Evolutionary conservation across 169 alveolate species (phyloP).

Genomic region (Miamiensis avidus): DNA sequence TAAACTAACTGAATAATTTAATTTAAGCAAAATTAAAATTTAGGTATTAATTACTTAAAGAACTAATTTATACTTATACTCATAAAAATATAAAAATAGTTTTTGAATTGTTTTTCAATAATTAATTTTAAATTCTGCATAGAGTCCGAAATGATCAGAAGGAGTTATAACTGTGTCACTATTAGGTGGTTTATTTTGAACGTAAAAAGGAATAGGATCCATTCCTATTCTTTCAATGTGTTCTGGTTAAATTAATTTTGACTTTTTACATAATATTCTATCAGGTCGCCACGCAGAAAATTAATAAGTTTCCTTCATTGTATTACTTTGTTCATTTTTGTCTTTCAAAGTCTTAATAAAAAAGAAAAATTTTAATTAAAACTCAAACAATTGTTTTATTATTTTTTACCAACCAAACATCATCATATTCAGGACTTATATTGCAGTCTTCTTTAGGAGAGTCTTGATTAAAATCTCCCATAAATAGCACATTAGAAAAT

Average conservation of each 20-base stretch:
- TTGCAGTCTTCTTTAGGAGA: conserved; percentile 26
- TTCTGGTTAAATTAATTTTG: not conserved
- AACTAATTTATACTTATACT: no score
- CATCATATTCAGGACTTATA: conserved; percentile 17
- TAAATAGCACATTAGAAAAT: conserved; percentile 15
- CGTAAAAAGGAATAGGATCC: not conserved
- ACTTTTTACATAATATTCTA: conserved; percentile 24
- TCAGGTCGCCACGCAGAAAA: conserved; percentile 41
- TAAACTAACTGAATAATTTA: no score
- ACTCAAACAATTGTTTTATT: no score
- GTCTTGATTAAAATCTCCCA: conserved; percentile 60
- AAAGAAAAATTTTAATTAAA: no score
- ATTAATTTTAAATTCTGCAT: no score
- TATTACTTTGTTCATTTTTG: conserved; percentile 26
- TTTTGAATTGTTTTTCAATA: no score
- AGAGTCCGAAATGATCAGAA: conserved; percentile 49
- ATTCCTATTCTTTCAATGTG: conserved; percentile 16
- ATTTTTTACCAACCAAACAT: conserved; percentile 46
- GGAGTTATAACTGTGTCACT: conserved; percentile 47
- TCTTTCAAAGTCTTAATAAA: no score
- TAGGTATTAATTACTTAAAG: no score
- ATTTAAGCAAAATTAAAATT: no score
- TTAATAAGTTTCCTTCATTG: conserved; percentile 19
- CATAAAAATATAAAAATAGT: no score
- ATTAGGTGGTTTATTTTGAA: not conserved